Percentiles rank a stretch among this genome's conserved stretches.
Conservation (phyloP, 2,329 filamentous ascomycete genomes). For the Phyllosticta citribraziliensis region DNA sequence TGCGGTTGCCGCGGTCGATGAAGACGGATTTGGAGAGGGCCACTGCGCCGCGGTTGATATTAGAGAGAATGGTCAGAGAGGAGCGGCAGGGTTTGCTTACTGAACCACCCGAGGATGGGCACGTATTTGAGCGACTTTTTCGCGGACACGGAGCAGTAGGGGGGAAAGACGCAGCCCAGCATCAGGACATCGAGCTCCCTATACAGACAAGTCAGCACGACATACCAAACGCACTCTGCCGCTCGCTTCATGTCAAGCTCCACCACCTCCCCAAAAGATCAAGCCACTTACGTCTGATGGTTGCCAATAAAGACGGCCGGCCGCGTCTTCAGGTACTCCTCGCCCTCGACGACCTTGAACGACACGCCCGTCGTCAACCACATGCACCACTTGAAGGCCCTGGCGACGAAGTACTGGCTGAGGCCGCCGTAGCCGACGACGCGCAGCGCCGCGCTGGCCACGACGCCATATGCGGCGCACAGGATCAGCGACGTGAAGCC, state of each 20-base stretch:
- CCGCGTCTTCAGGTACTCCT: slow-evolving; percentile 31
- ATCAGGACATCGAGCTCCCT: slow-evolving; percentile 85
- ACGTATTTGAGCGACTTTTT: slow-evolving; percentile 72
- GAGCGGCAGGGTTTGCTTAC: too few relatives aligned
- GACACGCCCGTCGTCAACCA: slow-evolving; percentile 62
- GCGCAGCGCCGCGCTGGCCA: slow-evolving; percentile 62
- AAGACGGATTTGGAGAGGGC: slow-evolving; percentile 80
- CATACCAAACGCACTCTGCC: neutral
- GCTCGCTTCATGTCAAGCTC: neutral
- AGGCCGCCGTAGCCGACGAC: slow-evolving; percentile 62
- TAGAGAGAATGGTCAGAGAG: neutral
- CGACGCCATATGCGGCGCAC: slow-evolving; percentile 60
- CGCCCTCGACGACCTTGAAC: slow-evolving; percentile 59
- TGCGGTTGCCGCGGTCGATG: slow-evolving; percentile 81
- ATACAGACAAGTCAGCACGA: slow-evolving; percentile 13
- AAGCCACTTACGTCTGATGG: slow-evolving; percentile 60
- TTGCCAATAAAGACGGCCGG: slow-evolving; percentile 90
- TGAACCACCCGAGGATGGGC: slow-evolving; percentile 93
- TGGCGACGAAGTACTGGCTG: slow-evolving; percentile 75
- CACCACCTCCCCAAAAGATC: neutral
- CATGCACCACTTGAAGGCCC: slow-evolving; percentile 75
- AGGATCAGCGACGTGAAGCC: slow-evolving; percentile 31
- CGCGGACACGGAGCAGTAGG: slow-evolving; percentile 84
- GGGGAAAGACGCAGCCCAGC: slow-evolving; percentile 80
- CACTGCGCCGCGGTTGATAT: slow-evolving; percentile 36